A percentile compares a stretch with the other conserved stretches of the same genome.
phyloP scores from a whole-genome alignment of 768 basidiomycete genomes.

The Leccinum subtestaceum region DNA sequence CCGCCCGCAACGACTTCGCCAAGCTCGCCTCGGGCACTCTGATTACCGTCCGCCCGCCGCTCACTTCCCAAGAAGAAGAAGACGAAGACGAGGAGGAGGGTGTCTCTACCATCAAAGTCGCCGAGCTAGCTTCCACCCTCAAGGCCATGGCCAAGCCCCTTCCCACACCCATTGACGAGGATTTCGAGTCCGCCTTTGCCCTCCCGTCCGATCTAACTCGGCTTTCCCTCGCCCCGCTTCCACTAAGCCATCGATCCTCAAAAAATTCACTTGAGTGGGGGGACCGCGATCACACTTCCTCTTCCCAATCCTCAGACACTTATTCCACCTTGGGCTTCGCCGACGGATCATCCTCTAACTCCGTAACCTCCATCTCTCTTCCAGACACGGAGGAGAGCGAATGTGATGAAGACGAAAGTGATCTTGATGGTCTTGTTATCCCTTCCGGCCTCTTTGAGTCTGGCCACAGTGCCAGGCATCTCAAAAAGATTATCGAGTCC shows the following conservation, averaged over 20 bases:
- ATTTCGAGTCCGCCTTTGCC: slow-evolving; percentile 81
- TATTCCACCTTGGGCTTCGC: slow-evolving; percentile 79
- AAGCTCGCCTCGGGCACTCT: slow-evolving; percentile 22
- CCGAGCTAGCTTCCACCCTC: slow-evolving; percentile 41
- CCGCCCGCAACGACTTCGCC: slow-evolving; percentile 41
- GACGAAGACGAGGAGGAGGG: slow-evolving; percentile 79
- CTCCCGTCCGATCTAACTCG: slow-evolving; percentile 78
- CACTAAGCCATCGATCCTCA: slow-evolving; percentile 73
- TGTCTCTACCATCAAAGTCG: slow-evolving; percentile 79
- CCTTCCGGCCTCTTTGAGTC: slow-evolving; percentile 76
- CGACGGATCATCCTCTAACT: slow-evolving; percentile 70
- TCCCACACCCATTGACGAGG: slow-evolving; percentile 54
- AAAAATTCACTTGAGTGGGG: slow-evolving; percentile 86
- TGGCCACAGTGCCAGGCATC: slow-evolving; percentile 51
- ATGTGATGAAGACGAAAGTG: slow-evolving; percentile 64
- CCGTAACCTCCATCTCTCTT: slow-evolving; percentile 59
- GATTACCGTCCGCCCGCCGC: slow-evolving; percentile 64
- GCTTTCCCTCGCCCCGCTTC: slow-evolving; percentile 76
- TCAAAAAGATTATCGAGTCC: slow-evolving; percentile 49
- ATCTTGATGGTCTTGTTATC: slow-evolving; percentile 78
- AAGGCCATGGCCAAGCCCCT: slow-evolving; percentile 35
- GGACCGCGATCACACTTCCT: slow-evolving; percentile 78
- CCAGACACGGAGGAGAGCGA: slow-evolving; percentile 74
- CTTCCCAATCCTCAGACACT: slow-evolving; percentile 85
- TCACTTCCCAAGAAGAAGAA: slow-evolving; percentile 43